Base-by-base conservation (phyloP, 306 rosid genomes). In the Amphicarpaea edgeworthii region DNA sequence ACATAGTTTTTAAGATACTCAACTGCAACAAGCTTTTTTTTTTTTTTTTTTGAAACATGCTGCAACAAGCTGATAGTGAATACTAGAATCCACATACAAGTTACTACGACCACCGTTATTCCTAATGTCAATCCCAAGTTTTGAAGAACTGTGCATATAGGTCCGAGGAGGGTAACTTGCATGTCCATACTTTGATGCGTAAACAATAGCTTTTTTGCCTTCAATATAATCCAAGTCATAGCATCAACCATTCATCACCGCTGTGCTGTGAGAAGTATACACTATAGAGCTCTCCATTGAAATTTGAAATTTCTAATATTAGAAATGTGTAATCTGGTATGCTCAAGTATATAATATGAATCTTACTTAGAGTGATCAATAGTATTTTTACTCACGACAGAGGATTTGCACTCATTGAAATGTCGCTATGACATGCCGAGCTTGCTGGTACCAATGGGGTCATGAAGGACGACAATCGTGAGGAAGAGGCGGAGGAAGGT, bases 181-280 rank as follows among this genome's bases (percentile, higher is more conserved):
- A 51, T 80, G 87, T 32, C 85, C 87, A 76, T 1, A 1, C 45
- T 84, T 80, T 24, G 87, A 80, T 37, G 87, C 72, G 77, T 84
- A 84, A 67, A 84, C 70, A 60, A 67, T 62, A 43, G 83, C 77
- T 80, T 80, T 84, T 34, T 84, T 80, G 7, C 83, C 85, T 50
- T 76, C 66, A 72, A 77, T 67, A 51, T 76, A 84, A 1, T 80
- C 85, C 59, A 84, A 77, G 16, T 60, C 77, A 80, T 14, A 5
- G 85, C 53, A 16, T 84, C 85, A 21, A 84, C 85, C 87, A 84
- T 72, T 80, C 77, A 5, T 82, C 85, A 10, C 87, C 87, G 71
- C 83, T 84, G 70, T 84, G 87, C 65, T 84, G 87, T 1, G 87
- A 84, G 59, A 80, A 84, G 66, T 80, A 84, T 72, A 80, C 67